Evolutionary conservation across 2,329 filamentous ascomycete species (phyloP).

Genomic region (Lithohypha guttulata): DNA sequence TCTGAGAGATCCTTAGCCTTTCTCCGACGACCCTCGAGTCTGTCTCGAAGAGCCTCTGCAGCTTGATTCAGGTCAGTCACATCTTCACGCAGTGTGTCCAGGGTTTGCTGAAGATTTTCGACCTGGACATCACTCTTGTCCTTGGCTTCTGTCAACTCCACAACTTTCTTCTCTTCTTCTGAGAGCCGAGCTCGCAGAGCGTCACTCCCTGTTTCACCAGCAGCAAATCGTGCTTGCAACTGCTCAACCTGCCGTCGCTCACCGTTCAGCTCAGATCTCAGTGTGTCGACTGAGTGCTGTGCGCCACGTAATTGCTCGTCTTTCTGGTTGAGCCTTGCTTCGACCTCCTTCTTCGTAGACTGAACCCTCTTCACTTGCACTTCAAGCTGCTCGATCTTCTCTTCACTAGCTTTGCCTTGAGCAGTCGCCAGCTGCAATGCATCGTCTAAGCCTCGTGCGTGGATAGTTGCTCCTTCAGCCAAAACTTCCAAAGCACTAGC

Average conservation of each 20-base stretch:
- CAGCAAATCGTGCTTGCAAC: conserved; percentile 61
- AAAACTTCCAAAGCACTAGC: conserved; percentile 50
- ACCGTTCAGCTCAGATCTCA: conserved; percentile 48
- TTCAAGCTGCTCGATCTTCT: conserved; percentile 45
- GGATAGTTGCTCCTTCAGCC: conserved; percentile 49
- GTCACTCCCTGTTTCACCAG: conserved; percentile 76
- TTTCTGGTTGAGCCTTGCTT: conserved; percentile 42
- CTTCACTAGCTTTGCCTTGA: conserved; percentile 52
- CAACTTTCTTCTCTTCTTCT: conserved; percentile 63
- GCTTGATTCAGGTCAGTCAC: conserved; percentile 18
- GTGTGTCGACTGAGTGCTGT: conserved; percentile 35
- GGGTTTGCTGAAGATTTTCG: conserved; percentile 64
- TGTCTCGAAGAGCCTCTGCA: conserved; percentile 29
- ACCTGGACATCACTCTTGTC: conserved; percentile 66
- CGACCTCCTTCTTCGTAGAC: conserved; percentile 28
- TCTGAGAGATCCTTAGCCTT: conserved; percentile 76
- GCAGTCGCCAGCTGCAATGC: conserved; percentile 50
- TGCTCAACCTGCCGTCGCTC: conserved; percentile 58
- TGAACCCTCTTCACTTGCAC: conserved; percentile 34
- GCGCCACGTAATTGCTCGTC: conserved; percentile 43
- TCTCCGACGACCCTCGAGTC: conserved; percentile 58
- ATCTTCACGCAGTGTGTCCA: conserved; percentile 57
- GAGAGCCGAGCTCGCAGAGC: conserved; percentile 62
- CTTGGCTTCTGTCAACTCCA: conserved; percentile 57
- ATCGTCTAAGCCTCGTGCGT: conserved; percentile 49